Conservation (phyloP, 148 eudicot genomes). For the Beta vulgaris region DNA sequence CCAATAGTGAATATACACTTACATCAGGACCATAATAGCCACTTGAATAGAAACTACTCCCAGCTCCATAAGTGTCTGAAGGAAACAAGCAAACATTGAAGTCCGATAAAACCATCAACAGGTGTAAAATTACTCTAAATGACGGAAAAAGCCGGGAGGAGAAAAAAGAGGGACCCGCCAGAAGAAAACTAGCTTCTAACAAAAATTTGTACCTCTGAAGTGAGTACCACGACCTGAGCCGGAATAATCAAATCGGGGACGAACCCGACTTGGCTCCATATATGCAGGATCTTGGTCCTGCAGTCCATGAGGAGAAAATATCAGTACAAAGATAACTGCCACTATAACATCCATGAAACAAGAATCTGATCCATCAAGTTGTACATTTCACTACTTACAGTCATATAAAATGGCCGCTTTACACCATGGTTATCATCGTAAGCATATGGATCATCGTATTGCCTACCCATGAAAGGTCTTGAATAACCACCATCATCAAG, state of each 20-base stretch:
- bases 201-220: conserved; percentile 46
- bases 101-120: not conserved
- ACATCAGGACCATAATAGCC: conserved; percentile 76
- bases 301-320: conserved; percentile 1
- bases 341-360: conserved; percentile 9
- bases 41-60: conserved; percentile 42
- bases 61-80: conserved; percentile 52
- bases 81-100: not conserved
- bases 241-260: conserved; percentile 66
- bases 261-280: conserved; percentile 63
- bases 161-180: not conserved
- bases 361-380: not conserved
- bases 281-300: conserved; percentile 61
- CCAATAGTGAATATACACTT: conserved; percentile 24
- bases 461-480: conserved; percentile 52
- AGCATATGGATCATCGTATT: conserved; percentile 58
- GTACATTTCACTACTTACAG: conserved; percentile 42
- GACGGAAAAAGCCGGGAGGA: not conserved
- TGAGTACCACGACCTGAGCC: conserved; percentile 50
- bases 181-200: not conserved
- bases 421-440: conserved; percentile 59
- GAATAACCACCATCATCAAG: conserved; percentile 52
- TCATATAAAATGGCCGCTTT: conserved; percentile 65
- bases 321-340: not conserved
- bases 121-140: not conserved